Evolutionary conservation across 805 yeast genomes (phyloP), one percentile per base, ranked within the genome.

Genomic region (Clavispora carvajalis): DNA sequence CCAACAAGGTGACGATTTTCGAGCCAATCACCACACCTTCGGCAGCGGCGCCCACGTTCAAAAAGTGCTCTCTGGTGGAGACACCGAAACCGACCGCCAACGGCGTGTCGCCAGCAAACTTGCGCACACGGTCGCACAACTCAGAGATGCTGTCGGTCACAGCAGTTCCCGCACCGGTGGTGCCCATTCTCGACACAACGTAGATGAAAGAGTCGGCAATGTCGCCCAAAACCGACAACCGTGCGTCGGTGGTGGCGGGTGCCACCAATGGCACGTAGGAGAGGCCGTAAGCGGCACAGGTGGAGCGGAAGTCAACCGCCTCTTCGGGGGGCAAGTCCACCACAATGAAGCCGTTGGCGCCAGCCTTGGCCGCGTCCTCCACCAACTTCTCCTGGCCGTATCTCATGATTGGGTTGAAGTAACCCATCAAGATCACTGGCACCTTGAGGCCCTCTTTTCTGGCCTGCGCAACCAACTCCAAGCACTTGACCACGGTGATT

Each of bases 291-390:
- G 70, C 64, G 22, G 82, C 58, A 60, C 95, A 87, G 37, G 71
- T 69, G 41, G 78, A 71, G 71, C 99, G 80, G 63, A 91, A 85
- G 50, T 84, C 79, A 50, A 85, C 73, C 15, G 99, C 98, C 65
- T 90, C 98, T 73, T 93, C 97, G 22, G 99, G 99, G 37, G 99
- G 99, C 54, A 93, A 71, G 63, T 93, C 99, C 33, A 91, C 97
- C 38, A 93, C 79, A 54, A 93, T 82, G 64, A 82, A 93, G 18
- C 98, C 99, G 58, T 87, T 89, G 36, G 89, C 99, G 48, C 99
- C 99, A 1, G 90, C 96, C 18, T 68, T 73, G 38, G 81, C 79
- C n/a, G 95, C 76, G 47, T 84, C 95, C 46, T 72, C 67, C 47
- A 89, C 79, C 69, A 93, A 73, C 61, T 79, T 73, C 54, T 82